A percentile compares a stretch with the other conserved stretches of the same genome.
phyloP scores from a whole-genome alignment of 2,329 filamentous ascomycete species.

The Aureobasidium sp. region DNA sequence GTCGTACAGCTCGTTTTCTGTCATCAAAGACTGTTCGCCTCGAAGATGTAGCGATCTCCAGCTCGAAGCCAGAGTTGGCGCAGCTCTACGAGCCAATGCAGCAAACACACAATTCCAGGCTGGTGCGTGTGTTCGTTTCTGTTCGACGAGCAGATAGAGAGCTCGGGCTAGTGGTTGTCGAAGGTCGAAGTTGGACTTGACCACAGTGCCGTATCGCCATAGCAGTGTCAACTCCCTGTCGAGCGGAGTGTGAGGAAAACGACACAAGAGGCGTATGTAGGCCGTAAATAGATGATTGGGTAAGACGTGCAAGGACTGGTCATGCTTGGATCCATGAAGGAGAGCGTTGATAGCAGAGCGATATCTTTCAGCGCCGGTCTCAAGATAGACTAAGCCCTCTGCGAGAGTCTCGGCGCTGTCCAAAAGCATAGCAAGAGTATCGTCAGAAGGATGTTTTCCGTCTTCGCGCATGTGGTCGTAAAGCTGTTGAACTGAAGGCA shows the following conservation, averaged over 20 bases:
- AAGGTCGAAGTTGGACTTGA: conserved; percentile 4
- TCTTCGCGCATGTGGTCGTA: conserved; percentile 50
- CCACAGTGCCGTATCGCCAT: neutral
- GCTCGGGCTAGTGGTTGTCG: conserved; percentile 22
- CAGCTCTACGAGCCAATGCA: conserved; percentile 18
- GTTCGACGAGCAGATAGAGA: conserved; percentile 21
- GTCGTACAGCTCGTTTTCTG: neutral
- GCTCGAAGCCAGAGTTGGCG: neutral
- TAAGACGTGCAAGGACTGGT: conserved; percentile 16
- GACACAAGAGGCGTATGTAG: conserved; percentile 46
- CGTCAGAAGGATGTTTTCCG: conserved; percentile 21
- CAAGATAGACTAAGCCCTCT: conserved; percentile 44
- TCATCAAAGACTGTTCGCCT: neutral
- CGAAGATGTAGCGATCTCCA: neutral
- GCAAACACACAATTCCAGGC: conserved; percentile 23
- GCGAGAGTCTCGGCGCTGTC: conserved; percentile 42
- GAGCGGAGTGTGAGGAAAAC: conserved; percentile 31
- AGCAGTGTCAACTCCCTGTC: conserved; percentile 8
- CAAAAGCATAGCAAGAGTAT: conserved; percentile 48
- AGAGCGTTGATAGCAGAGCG: neutral
- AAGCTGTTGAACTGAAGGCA: conserved; percentile 52
- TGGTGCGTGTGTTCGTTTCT: conserved; percentile 15
- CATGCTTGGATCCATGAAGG: conserved; percentile 16
- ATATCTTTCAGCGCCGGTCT: neutral
- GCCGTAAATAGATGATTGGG: conserved; percentile 38